Evolutionary conservation across 2,329 filamentous ascomycete genomes (phyloP).

Genomic region (Diaporthe sp.): DNA sequence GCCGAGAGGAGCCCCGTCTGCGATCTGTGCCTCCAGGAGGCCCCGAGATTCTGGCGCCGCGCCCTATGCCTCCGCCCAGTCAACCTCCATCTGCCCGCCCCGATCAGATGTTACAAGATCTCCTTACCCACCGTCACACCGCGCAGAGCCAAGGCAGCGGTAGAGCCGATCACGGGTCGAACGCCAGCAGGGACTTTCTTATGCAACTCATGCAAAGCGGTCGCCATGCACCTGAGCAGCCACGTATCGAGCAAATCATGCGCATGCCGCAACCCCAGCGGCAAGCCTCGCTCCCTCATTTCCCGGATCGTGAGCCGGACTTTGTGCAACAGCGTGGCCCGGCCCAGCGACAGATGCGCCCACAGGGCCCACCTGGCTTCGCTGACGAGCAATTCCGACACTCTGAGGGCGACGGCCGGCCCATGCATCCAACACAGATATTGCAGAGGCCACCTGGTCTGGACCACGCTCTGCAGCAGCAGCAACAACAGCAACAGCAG

Average conservation of each 20-base stretch:
- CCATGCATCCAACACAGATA: slow-evolving; percentile 73
- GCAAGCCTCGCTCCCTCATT: slow-evolving; percentile 60
- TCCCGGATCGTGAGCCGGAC: slow-evolving; percentile 64
- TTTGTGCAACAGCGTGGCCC: slow-evolving; percentile 57
- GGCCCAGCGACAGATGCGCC: slow-evolving; percentile 58
- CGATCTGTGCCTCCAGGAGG: slow-evolving; percentile 55
- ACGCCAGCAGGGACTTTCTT: slow-evolving; percentile 79
- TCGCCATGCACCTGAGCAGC: slow-evolving; percentile 63
- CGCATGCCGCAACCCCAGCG: slow-evolving; percentile 67
- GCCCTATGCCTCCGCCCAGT: slow-evolving; percentile 57
- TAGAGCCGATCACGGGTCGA: slow-evolving; percentile 59
- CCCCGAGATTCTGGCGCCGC: slow-evolving; percentile 68
- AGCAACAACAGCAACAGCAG: slow-evolving; percentile 52
- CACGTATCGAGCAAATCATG: slow-evolving; percentile 67
- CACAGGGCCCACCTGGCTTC: slow-evolving; percentile 64
- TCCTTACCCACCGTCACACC: slow-evolving; percentile 71
- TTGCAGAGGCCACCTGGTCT: slow-evolving; percentile 74
- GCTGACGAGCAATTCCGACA: slow-evolving; percentile 68
- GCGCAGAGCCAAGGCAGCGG: slow-evolving; percentile 64
- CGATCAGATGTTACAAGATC: slow-evolving; percentile 73
- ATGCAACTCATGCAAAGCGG: slow-evolving; percentile 82
- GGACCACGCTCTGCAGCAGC: slow-evolving; percentile 65
- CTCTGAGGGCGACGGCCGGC: slow-evolving; percentile 61
- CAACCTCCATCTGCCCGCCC: slow-evolving; percentile 64
- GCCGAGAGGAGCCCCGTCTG: slow-evolving; percentile 59